These are phyloP conservation scores for Alectoria sarmentosa DNA, from an alignment of 495 filamentous ascomycete genomes.

Conservation along the genomic window DNA sequence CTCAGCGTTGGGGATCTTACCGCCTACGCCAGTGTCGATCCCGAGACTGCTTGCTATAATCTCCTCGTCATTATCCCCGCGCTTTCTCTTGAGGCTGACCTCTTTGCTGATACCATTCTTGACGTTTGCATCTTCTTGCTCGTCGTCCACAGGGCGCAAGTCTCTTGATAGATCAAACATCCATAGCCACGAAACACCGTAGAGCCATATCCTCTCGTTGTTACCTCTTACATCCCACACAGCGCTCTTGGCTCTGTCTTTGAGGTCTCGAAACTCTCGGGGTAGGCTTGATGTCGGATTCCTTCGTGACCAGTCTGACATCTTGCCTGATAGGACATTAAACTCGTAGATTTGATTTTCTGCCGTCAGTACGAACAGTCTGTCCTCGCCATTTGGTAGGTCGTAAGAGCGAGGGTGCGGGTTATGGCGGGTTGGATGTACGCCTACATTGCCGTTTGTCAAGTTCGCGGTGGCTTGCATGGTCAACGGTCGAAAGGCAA, in stretches of 20 bases:
- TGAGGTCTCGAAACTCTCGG: slow-evolving; percentile 56
- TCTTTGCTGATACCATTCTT: slow-evolving; percentile 19
- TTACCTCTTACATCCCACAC: slow-evolving; percentile 65
- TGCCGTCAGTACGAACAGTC: slow-evolving; percentile 68
- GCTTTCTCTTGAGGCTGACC: slow-evolving; percentile 42
- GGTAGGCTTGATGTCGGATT: slow-evolving; percentile 74
- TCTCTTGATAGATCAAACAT: slow-evolving; percentile 84
- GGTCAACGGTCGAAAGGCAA: slow-evolving; percentile 66
- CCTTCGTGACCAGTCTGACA: slow-evolving; percentile 78
- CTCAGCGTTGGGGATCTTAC: slow-evolving; percentile 51
- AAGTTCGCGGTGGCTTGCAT: slow-evolving; percentile 29
- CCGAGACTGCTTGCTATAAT: slow-evolving; percentile 30
- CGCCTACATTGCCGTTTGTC: slow-evolving; percentile 37
- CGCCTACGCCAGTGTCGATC: slow-evolving; percentile 51
- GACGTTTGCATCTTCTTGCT: slow-evolving; percentile 6
- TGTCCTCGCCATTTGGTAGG: slow-evolving; percentile 43
- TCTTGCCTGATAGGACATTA: slow-evolving; percentile 60
- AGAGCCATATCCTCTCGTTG: slow-evolving; percentile 71
- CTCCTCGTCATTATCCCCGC: slow-evolving; percentile 32
- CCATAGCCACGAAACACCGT: slow-evolving; percentile 77
- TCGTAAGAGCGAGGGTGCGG: slow-evolving; percentile 41
- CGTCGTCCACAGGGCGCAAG: slow-evolving; percentile 42
- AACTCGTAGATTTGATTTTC: slow-evolving; percentile 70
- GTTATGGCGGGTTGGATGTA: slow-evolving; percentile 40
- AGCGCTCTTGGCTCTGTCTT: slow-evolving; percentile 73